These are phyloP conservation scores for Cutaneotrichosporon dermatis DNA, from an alignment of 1,284 basidiomycete species.

Conservation along the genomic window DNA sequence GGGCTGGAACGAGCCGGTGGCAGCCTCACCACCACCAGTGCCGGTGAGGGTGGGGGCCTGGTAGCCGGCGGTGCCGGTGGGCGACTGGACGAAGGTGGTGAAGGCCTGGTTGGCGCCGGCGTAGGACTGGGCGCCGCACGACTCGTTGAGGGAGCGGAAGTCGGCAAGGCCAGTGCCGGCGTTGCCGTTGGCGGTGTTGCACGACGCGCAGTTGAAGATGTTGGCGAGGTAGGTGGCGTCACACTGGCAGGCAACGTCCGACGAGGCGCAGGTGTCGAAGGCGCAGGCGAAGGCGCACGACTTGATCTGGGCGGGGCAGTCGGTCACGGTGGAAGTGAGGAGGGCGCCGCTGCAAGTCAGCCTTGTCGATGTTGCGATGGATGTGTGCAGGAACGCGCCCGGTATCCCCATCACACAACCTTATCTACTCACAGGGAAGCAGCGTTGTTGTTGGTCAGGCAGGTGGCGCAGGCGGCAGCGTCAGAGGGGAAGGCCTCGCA, in stretches of 20 bases:
- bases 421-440: slow-evolving; percentile 25
- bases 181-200: slow-evolving; percentile 48
- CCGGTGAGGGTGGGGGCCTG: slow-evolving; percentile 41
- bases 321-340: slow-evolving; percentile 29
- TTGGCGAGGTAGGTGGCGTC: slow-evolving; percentile 38
- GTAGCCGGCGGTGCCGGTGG: slow-evolving; percentile 31
- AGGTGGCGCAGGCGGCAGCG: slow-evolving; percentile 35
- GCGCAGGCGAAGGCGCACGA: slow-evolving; percentile 41
- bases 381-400: too few species aligned
- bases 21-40: slow-evolving; percentile 42
- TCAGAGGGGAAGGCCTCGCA: slow-evolving; percentile 42
- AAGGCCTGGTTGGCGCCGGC: slow-evolving; percentile 34
- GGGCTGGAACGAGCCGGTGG: slow-evolving; percentile 30
- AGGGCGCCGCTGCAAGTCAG: slow-evolving; percentile 19
- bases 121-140: slow-evolving; percentile 42
- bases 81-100: slow-evolving; percentile 28
- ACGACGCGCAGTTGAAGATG: slow-evolving; percentile 49
- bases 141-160: slow-evolving; percentile 37
- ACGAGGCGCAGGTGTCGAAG: slow-evolving; percentile 36
- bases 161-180: slow-evolving; percentile 28
- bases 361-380: neutral
- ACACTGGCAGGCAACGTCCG: slow-evolving; percentile 45
- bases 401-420: neutral
- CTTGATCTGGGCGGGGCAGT: slow-evolving; percentile 27
- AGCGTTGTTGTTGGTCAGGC: slow-evolving; percentile 41